These are phyloP conservation scores for Saccharomycopsis microspora DNA, from an alignment of 805 yeast species.

Conservation along the genomic window DNA sequence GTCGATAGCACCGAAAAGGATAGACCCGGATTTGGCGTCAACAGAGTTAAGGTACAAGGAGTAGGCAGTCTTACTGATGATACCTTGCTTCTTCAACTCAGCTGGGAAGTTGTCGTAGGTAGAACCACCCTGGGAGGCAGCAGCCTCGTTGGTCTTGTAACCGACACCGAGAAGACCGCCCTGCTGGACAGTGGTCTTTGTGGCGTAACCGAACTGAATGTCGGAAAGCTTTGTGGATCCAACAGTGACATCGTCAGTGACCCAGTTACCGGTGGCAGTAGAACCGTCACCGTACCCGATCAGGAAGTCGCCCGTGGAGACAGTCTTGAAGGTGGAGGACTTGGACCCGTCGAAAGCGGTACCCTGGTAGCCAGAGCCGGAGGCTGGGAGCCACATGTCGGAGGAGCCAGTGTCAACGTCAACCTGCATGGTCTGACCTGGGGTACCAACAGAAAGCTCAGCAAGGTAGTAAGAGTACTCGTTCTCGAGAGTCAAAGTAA, in stretches of 20 bases:
- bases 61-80: slow-evolving; percentile 43
- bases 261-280: slow-evolving; percentile 39
- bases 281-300: slow-evolving; percentile 40
- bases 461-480: slow-evolving; percentile 34
- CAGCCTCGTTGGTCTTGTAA: slow-evolving; percentile 54
- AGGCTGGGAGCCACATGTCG: slow-evolving; percentile 34
- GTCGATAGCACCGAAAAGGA: slow-evolving; percentile 67
- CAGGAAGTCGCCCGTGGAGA: slow-evolving; percentile 23
- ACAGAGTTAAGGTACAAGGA: slow-evolving; percentile 47
- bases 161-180: slow-evolving; percentile 69
- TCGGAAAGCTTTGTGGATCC: slow-evolving; percentile 15
- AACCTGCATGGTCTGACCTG: slow-evolving; percentile 30
- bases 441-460: slow-evolving; percentile 32
- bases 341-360: slow-evolving; percentile 22
- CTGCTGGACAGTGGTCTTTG: slow-evolving; percentile 12
- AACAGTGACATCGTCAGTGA: slow-evolving; percentile 12
- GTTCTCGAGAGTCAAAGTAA: slow-evolving; percentile 25
- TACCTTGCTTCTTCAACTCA: slow-evolving; percentile 45
- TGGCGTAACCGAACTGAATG: slow-evolving; percentile 15
- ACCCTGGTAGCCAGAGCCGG: slow-evolving; percentile 20
- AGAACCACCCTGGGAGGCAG: slow-evolving; percentile 24
- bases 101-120: slow-evolving; percentile 58
- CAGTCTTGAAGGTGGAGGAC: slow-evolving; percentile 25
- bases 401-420: slow-evolving; percentile 40
- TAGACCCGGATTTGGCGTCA: slow-evolving; percentile 34